Conservation (phyloP, 352 stramenopile genomes). For the Phytophthora niederhauseri region DNA sequence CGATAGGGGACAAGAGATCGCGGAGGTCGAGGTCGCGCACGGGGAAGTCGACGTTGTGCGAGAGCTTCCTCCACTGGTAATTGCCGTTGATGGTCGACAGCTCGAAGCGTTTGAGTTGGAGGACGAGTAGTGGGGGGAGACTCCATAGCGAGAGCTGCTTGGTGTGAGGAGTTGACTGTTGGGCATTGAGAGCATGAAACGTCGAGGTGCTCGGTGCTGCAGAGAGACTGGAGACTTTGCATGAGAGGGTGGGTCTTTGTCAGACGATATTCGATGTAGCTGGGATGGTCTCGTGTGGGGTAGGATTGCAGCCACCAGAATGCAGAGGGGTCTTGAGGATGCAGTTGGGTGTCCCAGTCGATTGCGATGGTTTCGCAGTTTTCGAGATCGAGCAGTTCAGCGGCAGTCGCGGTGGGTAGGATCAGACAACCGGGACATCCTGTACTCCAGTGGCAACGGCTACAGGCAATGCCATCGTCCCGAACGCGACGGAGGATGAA, state of each 20-base stretch:
- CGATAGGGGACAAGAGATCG: constrained; percentile 37
- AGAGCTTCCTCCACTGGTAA: constrained; percentile 81
- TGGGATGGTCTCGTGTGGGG: constrained; percentile 41
- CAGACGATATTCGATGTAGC: constrained; percentile 42
- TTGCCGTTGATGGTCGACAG: constrained; percentile 24
- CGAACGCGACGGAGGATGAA: constrained; percentile 60
- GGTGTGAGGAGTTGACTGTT: constrained; percentile 42
- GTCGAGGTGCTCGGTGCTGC: constrained; percentile 50
- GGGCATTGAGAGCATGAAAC: constrained; percentile 48
- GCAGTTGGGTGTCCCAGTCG: constrained; percentile 51
- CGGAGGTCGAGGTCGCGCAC: constrained; percentile 86
- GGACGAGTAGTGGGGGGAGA: constrained; percentile 56
- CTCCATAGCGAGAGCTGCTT: constrained; percentile 62
- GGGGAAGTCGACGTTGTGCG: constrained; percentile 92
- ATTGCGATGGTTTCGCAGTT: constrained; percentile 71
- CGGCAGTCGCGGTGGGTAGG: constrained; percentile 22
- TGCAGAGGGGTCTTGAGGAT: constrained; percentile 23
- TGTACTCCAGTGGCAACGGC: constrained; percentile 56
- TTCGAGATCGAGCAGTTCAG: constrained; percentile 40
- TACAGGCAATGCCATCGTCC: constrained; percentile 51
- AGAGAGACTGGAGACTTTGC: constrained; percentile 55
- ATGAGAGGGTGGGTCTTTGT: constrained; percentile 38
- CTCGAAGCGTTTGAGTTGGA: constrained; percentile 79
- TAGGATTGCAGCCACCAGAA: constrained; percentile 27
- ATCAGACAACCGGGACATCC: constrained; percentile 62